Evolutionary conservation across 768 basidiomycete genomes (phyloP), one percentile per base, ranked within the genome.

Genomic region (Mycena rebaudengoi): DNA sequence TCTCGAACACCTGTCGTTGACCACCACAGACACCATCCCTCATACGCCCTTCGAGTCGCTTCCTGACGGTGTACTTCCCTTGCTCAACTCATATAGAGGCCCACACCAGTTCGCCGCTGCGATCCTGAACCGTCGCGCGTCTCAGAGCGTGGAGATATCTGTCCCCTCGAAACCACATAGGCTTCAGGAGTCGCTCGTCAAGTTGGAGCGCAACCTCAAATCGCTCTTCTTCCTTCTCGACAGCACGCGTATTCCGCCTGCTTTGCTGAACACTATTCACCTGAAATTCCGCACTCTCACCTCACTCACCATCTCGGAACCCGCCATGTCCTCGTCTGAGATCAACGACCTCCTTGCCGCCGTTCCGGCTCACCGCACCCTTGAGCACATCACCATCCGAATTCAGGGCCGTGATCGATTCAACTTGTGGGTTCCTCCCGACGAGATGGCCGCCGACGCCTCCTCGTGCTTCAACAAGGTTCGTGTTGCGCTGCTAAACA

Each of bases 1-100:
- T 29, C 67, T 80, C 21, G 65, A 73, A 21, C 66, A 73, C 8
- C 67, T 80, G 16, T 11, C 40, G 6, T 21, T 60, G 20, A 25
- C 43, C 50, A 52, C 50, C 14, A 32, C 49, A 26, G n/a, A 23
- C 49, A 1, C 26, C 28, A 11, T 52, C 20, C 37, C 59, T 0
- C 5, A 3, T 21, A 13, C 20, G 7, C 12, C 21, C 6, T 60
- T 60, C 40, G 28, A 33, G 21, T 41, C 20, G 29, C 59, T 60
- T 12, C 59, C 59, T 12, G 39, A 43, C 14, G 49, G 40, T 20
- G 49, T 60, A 37, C 59, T 60, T 13, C 59, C 59, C 5, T 26
- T 30, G 14, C 37, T 60, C 1, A 25, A 39, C 3, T 41, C 28
- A 16, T 60, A 51, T 41, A 6, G 29, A 4, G 59, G 59, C 10